Conservation (phyloP, 2,329 filamentous ascomycete species). For the Didymella keratinophila region DNA sequence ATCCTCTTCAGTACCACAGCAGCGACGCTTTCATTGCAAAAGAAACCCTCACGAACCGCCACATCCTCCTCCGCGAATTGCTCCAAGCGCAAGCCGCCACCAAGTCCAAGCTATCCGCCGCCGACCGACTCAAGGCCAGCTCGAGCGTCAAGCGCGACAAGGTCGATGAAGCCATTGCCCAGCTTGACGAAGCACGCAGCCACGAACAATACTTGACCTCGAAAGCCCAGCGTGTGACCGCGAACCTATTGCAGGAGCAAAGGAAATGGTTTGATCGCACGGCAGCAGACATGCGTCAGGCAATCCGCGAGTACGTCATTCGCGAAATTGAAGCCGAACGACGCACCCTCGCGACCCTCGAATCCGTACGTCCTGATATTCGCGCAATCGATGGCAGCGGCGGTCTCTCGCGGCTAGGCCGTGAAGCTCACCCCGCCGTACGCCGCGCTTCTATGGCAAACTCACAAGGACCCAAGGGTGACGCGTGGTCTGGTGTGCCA, state of each 20-base stretch:
- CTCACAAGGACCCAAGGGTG: slow-evolving; percentile 95
- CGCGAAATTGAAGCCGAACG: slow-evolving; percentile 96
- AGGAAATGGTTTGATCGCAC: slow-evolving; percentile 91
- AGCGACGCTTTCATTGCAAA: slow-evolving; percentile 97
- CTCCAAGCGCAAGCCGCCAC: slow-evolving; percentile 88
- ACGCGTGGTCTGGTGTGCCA: slow-evolving; percentile 95
- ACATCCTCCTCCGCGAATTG: slow-evolving; percentile 93
- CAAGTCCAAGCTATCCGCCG: slow-evolving; percentile 81
- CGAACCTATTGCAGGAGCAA: slow-evolving; percentile 87
- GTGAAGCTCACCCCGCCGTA: slow-evolving; percentile 80
- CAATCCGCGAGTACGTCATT: slow-evolving; percentile 89
- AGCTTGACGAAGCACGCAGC: slow-evolving; percentile 84
- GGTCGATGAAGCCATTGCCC: slow-evolving; percentile 94
- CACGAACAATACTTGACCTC: slow-evolving; percentile 82
- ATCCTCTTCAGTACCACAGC: slow-evolving; percentile 93
- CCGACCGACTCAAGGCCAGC: slow-evolving; percentile 86
- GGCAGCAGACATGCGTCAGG: slow-evolving; percentile 79
- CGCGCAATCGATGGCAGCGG: slow-evolving; percentile 90
- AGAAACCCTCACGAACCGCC: slow-evolving; percentile 95
- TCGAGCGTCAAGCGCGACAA: slow-evolving; percentile 91
- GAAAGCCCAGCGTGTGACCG: slow-evolving; percentile 88
- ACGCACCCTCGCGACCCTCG: slow-evolving; percentile 88
- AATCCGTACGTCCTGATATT: slow-evolving; percentile 91
- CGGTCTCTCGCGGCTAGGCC: slow-evolving; percentile 85
- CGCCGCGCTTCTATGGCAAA: slow-evolving; percentile 81